These are phyloP conservation scores for Cladophialophora exuberans DNA, from an alignment of 2,329 filamentous ascomycete species.

Conservation along the genomic window DNA sequence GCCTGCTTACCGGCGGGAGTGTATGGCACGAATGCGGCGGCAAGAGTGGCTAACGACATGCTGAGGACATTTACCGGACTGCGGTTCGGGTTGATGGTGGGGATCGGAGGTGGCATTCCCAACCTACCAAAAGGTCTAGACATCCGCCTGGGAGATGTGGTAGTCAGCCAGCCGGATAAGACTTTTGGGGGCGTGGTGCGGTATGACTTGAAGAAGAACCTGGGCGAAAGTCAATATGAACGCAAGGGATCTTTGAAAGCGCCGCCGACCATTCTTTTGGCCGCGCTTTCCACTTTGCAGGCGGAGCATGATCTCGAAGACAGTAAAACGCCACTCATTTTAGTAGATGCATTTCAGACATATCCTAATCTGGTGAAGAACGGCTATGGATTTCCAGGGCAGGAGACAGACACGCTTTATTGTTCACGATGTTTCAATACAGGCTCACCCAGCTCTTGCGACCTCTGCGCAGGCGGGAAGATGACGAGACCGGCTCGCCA, in stretches of 20 bases:
- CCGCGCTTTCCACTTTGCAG: conserved; percentile 26
- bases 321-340: background rate
- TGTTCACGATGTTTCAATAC: background rate
- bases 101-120: conserved; percentile 36
- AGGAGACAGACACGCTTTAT: background rate
- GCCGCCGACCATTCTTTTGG: conserved; percentile 32
- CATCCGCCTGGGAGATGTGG: conserved; percentile 36
- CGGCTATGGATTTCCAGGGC: background rate
- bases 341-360: background rate
- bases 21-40: conserved; percentile 30
- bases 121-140: conserved; percentile 19
- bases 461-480: background rate
- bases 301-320: conserved; percentile 23
- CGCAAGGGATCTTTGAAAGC: conserved; percentile 31
- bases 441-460: background rate
- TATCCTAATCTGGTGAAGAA: background rate
- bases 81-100: conserved; percentile 36
- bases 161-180: conserved; percentile 32
- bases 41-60: conserved; percentile 31
- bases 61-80: conserved; percentile 31
- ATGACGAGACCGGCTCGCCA: conserved; percentile 12
- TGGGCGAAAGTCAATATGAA: conserved; percentile 28
- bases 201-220: conserved; percentile 36
- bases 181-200: conserved; percentile 36
- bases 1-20: conserved; percentile 25